These are phyloP conservation scores for Magnaporthiopsis rhizophila DNA, from an alignment of 2,329 filamentous ascomycete species.

Conservation along the genomic window DNA sequence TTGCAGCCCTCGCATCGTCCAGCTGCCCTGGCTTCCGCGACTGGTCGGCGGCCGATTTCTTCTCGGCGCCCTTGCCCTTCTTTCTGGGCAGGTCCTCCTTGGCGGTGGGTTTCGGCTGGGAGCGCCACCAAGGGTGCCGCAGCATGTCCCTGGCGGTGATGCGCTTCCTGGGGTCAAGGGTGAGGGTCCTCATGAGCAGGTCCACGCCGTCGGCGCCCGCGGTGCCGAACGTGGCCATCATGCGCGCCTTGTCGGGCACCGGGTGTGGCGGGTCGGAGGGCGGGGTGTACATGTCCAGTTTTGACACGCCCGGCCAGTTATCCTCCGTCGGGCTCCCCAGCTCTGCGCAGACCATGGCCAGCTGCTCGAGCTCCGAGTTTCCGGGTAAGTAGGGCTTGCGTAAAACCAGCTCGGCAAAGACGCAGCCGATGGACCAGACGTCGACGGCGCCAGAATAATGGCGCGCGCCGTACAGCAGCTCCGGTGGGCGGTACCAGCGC, in stretches of 20 bases:
- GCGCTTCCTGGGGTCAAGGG: slow-evolving; percentile 78
- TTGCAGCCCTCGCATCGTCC: slow-evolving; percentile 60
- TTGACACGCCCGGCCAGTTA: slow-evolving; percentile 87
- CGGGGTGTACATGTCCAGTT: slow-evolving; percentile 72
- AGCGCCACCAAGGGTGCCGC: slow-evolving; percentile 77
- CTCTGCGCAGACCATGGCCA: slow-evolving; percentile 73
- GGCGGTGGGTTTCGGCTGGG: slow-evolving; percentile 72
- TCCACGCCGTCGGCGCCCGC: slow-evolving; percentile 80
- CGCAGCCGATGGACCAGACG: slow-evolving; percentile 86
- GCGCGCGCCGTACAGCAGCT: slow-evolving; percentile 82
- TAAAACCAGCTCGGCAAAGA: slow-evolving; percentile 85
- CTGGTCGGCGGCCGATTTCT: slow-evolving; percentile 75
- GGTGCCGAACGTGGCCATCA: slow-evolving; percentile 68
- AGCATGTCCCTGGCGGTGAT: slow-evolving; percentile 72
- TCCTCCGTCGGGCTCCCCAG: slow-evolving; percentile 90
- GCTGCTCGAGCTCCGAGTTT: slow-evolving; percentile 77
- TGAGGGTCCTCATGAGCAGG: slow-evolving; percentile 75
- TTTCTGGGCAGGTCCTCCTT: slow-evolving; percentile 78
- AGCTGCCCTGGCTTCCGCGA: slow-evolving; percentile 67
- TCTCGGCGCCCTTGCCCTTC: slow-evolving; percentile 56
- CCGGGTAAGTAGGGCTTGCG: slow-evolving; percentile 78
- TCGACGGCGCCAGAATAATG: slow-evolving; percentile 90
- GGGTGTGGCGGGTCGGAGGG: slow-evolving; percentile 44
- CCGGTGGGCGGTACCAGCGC: slow-evolving; percentile 90
- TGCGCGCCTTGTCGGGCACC: slow-evolving; percentile 62